Base-by-base conservation (phyloP, 148 eudicot genomes). In the Nyssa sinensis region DNA sequence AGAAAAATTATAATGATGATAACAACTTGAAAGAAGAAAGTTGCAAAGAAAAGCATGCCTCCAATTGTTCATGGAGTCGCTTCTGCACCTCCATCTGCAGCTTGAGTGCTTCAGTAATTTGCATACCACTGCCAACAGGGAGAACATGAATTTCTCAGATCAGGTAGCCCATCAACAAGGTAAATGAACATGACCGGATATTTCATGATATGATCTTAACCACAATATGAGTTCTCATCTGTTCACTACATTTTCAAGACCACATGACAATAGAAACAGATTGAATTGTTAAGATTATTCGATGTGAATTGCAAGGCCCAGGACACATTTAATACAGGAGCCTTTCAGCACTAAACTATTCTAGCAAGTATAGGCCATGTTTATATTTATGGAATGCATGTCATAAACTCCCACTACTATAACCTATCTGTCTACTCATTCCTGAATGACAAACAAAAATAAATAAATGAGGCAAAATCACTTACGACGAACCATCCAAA, bases 41-140 rank as follows among this genome's bases (percentile, higher is more conserved):
- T 11, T 70, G 29, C 37, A 60, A 32, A 69, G 64, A 53, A 78
- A 61, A 63, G 28, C 61, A 75, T 60, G 81, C 91, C 91, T 88
- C 91, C 66, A 88, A 64, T 70, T 88, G 91, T 64, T 88, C 89
- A 74, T 84, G 87, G 66, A 88, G 74, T 51, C 81, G 81, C 77
- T 85, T 84, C 75, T 88, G 91, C 61, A 88, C 91, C 75, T 88
- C 91, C 84, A 86, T 79, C 66, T 88, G 89, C 79, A 88, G 80
- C 66, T 82, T 82, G 62, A 88, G 81, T 64, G 91, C 89, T 82
- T 86, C 88, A 25, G 80, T 79, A 65, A 86, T 88, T 61, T 88
- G 83, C 81, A 86, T 74, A 39, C 90, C 87, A 0, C 85, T 84
- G 69, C 27, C 31, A 67, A 76, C 34, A 67, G 37, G 34, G 25